phyloP scores from a whole-genome alignment of 176 grass and related monocot species.

The Echinochloa phyllopogon region DNA sequence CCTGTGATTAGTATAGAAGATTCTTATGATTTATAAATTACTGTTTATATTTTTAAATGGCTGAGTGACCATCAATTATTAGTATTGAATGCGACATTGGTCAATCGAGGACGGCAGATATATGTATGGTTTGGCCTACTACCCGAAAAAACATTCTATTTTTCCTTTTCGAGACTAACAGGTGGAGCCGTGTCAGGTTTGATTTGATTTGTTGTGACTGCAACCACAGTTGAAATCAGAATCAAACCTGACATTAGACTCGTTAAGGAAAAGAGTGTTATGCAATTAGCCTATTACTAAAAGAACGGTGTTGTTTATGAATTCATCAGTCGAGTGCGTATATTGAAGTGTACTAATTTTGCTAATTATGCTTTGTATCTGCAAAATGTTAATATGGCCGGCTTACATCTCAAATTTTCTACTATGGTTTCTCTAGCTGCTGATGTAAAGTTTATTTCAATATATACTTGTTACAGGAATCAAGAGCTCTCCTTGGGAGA shows the following conservation, averaged over 20 bases:
- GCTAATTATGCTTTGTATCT: not conserved
- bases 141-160: not conserved
- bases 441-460: not conserved
- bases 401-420: not conserved
- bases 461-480: constrained; percentile 54
- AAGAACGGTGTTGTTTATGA: not conserved
- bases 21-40: not conserved
- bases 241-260: too few species aligned
- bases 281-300: not conserved
- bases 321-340: not conserved
- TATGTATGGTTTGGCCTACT: not conserved
- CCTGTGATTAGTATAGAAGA: too few species aligned
- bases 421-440: not conserved
- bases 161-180: not conserved
- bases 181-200: not conserved
- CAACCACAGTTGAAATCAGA: too few species aligned
- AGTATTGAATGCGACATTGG: not conserved
- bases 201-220: not conserved
- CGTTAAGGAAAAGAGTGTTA: too few species aligned
- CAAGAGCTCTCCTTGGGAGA: constrained; percentile 83
- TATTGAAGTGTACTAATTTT: not conserved
- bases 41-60: not conserved
- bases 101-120: not conserved
- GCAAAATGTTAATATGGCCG: not conserved
- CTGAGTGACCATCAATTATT: not conserved